Conservation (phyloP, 495 filamentous ascomycete genomes). For the Lasiosphaeris hirsuta region DNA sequence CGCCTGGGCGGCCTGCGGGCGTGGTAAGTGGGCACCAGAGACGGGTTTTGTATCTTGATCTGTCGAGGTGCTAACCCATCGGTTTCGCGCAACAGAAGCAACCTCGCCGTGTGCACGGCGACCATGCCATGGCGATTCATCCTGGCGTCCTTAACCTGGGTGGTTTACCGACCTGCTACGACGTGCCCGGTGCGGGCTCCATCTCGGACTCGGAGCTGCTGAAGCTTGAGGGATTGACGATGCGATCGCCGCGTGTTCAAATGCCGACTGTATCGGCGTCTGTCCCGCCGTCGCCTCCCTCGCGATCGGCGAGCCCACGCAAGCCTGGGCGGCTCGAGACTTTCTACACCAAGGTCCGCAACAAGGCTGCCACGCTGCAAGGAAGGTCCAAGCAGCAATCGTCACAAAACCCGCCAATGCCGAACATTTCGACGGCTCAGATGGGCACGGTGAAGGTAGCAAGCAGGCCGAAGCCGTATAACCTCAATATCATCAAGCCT, state of each 20-base stretch:
- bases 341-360: constrained; percentile 27
- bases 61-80: too few relatives aligned
- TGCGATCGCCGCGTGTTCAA: constrained; percentile 36
- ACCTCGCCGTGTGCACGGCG: background rate
- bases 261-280: constrained; percentile 25
- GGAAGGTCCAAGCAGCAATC: constrained; percentile 15
- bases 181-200: constrained; percentile 29
- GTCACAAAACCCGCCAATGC: background rate
- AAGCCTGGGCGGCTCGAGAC: constrained; percentile 27
- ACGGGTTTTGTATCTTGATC: too few relatives aligned
- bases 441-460: constrained; percentile 15
- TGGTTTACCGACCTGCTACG: constrained; percentile 6
- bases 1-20: too few relatives aligned
- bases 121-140: background rate
- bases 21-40: too few relatives aligned
- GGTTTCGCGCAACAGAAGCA: background rate
- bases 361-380: constrained; percentile 26
- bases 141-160: constrained; percentile 2
- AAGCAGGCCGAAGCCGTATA: constrained; percentile 12
- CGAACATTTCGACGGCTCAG: constrained; percentile 24
- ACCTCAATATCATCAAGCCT: constrained; percentile 16
- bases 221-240: constrained; percentile 43
- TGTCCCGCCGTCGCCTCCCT: constrained; percentile 26
- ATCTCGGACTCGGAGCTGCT: constrained; percentile 49
- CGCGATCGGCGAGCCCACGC: constrained; percentile 20